Evolutionary conservation across 192 early-diverging fungal species (phyloP), one percentile per base, ranked within the genome.

Genomic region (Podila epigama): DNA sequence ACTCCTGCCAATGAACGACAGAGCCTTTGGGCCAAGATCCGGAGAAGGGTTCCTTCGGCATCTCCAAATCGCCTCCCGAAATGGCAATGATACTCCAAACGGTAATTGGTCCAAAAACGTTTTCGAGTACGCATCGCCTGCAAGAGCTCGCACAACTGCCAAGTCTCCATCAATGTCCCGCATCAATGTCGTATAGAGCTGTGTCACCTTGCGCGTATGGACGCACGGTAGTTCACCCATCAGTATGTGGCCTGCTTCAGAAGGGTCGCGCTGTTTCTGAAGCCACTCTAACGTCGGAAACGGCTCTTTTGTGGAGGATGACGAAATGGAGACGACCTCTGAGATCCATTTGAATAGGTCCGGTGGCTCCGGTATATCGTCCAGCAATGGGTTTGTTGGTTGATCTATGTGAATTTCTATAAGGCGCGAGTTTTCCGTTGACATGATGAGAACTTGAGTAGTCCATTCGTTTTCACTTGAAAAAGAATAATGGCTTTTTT

Each of bases 1-100:
- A 31, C 63, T 60, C 65, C 64, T 81, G 63, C 88, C 89, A 29
- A 90, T 84, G 35, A 91, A 75, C 12, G 64, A 65, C 25, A 87
- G 86, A 0, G 79, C 83, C 6, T 75, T 66, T 2, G 63, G 48
- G 12, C 58, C 51, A 82, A 85, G 79, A 58, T 81, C 63, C 8
- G 58, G 58, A 2, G 83, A 67, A 1, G 89, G 88, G 15, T 68
- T 59, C 28, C 61, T 68, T 18, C 85, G 80, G 68, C 85, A 88
- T n/a, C 69, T 66, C 62, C 83, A 71, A 3, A 90, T 55, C 7
- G 84, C 83, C 60, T 88, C 87, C 27, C 63, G 41, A 27, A 90
- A 56, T 32, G 86, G 84, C 5, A 91, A 28, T 6, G 79, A 70
- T 22, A 90, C 71, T 3, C 89, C 89, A 67, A 85, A 58, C 3